A percentile compares a stretch with the other conserved stretches of the same genome.
Evolutionary conservation across 2,329 filamentous ascomycete genomes (phyloP).

Genomic region (Fusarium sp.): DNA sequence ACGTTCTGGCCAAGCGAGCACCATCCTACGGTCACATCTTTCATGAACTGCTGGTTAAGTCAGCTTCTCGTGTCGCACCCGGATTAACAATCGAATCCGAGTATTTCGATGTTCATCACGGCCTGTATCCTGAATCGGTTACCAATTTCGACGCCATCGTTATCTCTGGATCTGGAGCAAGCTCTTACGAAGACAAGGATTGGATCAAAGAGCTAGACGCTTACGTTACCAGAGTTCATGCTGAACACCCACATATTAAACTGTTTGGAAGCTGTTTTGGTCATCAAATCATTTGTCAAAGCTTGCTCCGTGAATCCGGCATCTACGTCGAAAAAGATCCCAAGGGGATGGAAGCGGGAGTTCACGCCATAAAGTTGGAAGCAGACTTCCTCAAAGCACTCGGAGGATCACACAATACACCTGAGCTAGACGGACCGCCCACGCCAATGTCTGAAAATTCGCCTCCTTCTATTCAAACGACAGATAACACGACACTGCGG

Average conservation of each 20-base stretch:
- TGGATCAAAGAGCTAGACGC: conserved; percentile 1
- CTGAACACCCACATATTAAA: not conserved
- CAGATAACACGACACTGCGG: not conserved
- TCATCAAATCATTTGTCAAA: conserved; percentile 1
- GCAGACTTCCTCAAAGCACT: not conserved
- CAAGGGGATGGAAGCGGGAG: not conserved
- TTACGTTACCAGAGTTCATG: not conserved
- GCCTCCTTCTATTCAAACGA: not conserved
- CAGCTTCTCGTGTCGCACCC: not conserved
- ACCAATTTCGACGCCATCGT: not conserved
- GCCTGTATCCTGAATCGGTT: not conserved
- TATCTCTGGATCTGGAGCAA: not conserved
- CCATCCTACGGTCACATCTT: not conserved
- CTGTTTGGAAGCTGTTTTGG: conserved; percentile 1
- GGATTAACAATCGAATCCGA: not conserved
- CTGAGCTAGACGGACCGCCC: not conserved
- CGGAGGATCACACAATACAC: not conserved
- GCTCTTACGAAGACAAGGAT: not conserved
- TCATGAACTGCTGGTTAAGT: not conserved
- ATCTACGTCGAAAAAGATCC: conserved; percentile 3
- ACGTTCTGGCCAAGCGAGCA: not conserved
- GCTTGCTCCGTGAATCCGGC: not conserved
- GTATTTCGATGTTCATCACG: not conserved
- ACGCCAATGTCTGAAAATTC: not conserved
- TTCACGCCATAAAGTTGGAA: not conserved